Base-by-base conservation (phyloP, 2,329 filamentous ascomycete genomes). In the Colletotrichum shisoi region DNA sequence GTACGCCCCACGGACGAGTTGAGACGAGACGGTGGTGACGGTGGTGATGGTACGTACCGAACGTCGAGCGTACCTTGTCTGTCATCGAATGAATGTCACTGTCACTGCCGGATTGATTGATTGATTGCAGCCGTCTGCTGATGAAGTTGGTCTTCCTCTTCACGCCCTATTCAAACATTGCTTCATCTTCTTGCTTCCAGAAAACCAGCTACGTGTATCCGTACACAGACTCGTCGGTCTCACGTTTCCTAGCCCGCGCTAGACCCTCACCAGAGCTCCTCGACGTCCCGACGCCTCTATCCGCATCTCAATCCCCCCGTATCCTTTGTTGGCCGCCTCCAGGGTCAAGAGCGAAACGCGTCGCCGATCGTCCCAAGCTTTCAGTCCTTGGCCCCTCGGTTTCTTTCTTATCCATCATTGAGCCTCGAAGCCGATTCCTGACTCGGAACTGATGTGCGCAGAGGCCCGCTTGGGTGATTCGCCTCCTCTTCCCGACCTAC, bases 331-430 rank as follows among this genome's bases (percentile, higher is more conserved):
- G 13, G 21, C 24, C 52, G 37, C 44, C 27, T n/a, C 9, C 57
- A 65, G 62, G 24, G 37, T 46, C 15, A 39, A 49, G 57, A 52
- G 15, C 19, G 15, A 24, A 48, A 42, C 19, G 39, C 13, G 48
- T 51, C 44, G 64, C 54, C 54, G 61, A 67, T 67, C 64, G 27
- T 54, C 48, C 48, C 62, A 59, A 60, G 60, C 61, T 21, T 40
- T 31, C 46, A 61, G 40, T 34, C 52, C 59, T 67, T 67, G 52
- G 59, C 44, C 40, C 46, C 52, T 67, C 63, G 52, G 59, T 44
- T 48, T 7, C 19, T 40, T 40, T 37, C 59, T 59, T 51, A n/a
- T 57, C 40, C 17, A 37, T 44, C 49, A 48, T 64, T 56, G 57
- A 65, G 49, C 63, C 60, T 64, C 54, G 46, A 53, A n/a, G 27